Evolutionary conservation across 2,329 filamentous ascomycete species (phyloP), one percentile per base, ranked within the genome.

Genomic region (Fusarium hostae): DNA sequence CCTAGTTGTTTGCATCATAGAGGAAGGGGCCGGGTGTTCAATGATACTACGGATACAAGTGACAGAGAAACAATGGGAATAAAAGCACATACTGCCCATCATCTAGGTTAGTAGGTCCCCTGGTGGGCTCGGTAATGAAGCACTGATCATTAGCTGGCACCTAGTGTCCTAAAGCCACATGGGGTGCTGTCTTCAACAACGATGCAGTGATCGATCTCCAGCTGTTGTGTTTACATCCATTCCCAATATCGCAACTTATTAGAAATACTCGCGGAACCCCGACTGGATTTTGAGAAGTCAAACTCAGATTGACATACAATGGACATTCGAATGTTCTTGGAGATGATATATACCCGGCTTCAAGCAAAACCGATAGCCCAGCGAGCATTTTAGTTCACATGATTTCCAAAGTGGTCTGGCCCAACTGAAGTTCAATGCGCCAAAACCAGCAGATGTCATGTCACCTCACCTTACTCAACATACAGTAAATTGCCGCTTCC

Each of bases 81-180:
- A 55, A 64, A 44, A 18, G 61, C 63, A 64, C 44, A 51, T 66
- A 54, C 51, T 44, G 30, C 45, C 24, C 37, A 63, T 68, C 54
- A 45, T 55, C 60, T 62, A 57, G 71, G 52, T 58, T 35, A 16
- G 13, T 15, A 22, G 20, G 13, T 16, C 59, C 63, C 30, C 44
- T 39, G 51, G 73, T 75, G 68, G 71, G 45, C 65, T 72, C 63
- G 64, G 61, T 34, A 61, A 66, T 60, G 66, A 47, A 71, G 68
- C 70, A 75, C 54, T 70, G 67, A 61, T 68, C 71, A 65, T 62
- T 51, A 61, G 50, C 63, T 75, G 73, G 72, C 70, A 71, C 73
- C 39, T 39, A 48, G 63, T 58, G 60, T 69, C 73, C 60, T 52
- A 47, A 70, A 51, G 57, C 68, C 70, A 72, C 70, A 71, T 66